Conservation (phyloP, 148 eudicot genomes). For the Tetragonia tetragonoides region DNA sequence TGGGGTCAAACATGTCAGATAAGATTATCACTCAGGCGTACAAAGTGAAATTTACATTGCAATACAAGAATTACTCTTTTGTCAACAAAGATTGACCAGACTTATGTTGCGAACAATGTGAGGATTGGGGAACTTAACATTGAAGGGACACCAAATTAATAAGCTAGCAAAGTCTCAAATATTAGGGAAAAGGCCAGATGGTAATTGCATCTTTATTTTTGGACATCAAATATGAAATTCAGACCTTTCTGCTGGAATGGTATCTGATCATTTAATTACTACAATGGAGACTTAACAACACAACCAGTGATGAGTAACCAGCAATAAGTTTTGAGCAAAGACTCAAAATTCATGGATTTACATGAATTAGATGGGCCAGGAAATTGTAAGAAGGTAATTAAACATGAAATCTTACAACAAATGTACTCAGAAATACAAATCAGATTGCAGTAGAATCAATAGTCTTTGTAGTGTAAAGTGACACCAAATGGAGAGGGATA, state of each 20-base stretch:
- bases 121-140: not conserved
- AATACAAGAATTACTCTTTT: not conserved
- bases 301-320: not conserved
- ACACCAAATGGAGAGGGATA: too few species aligned
- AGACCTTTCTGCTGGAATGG: not conserved
- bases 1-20: not conserved
- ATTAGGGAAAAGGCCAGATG: not conserved
- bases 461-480: too few species aligned
- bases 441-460: too few species aligned
- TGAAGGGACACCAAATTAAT: not conserved
- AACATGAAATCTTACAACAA: slow-evolving; percentile 35
- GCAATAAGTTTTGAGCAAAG: not conserved
- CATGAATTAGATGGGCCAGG: not conserved
- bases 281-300: not conserved
- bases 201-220: not conserved
- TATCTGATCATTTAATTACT: not conserved
- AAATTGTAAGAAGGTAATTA: not conserved
- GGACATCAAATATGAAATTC: not conserved
- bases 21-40: not conserved
- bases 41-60: not conserved
- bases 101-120: not conserved
- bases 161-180: not conserved
- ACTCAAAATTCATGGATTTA: not conserved
- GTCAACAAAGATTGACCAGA: not conserved
- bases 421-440: too few species aligned